Evolutionary conservation across 1,284 basidiomycete genomes (phyloP).

Genomic region (Lentinus polychrous): DNA sequence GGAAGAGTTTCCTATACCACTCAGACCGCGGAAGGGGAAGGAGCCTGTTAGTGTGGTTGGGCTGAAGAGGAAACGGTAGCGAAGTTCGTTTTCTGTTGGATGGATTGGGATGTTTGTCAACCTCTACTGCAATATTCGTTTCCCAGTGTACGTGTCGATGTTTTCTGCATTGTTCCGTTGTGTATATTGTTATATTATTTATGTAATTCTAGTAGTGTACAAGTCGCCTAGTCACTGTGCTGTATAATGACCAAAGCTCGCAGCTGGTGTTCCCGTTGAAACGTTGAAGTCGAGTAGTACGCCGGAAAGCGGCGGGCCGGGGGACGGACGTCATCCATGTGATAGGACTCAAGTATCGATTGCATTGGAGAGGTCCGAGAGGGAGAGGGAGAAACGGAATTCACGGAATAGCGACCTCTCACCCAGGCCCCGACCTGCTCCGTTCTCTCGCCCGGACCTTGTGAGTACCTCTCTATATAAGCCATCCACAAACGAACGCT

Average conservation of each 20-base stretch:
- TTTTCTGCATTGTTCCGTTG: not conserved
- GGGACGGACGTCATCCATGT: slow-evolving; percentile 6
- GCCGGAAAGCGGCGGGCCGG: not conserved
- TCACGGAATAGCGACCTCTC: slow-evolving; percentile 3
- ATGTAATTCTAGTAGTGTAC: no score
- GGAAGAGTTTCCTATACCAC: slow-evolving; percentile 55
- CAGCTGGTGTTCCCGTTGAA: no score
- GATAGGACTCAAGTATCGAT: slow-evolving; percentile 2
- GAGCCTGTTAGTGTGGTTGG: slow-evolving; percentile 40
- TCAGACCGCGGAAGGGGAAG: slow-evolving; percentile 54
- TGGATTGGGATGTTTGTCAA: slow-evolving; percentile 1
- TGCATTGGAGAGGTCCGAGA: not conserved
- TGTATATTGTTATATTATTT: slow-evolving; percentile 15
- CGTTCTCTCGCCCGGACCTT: slow-evolving; percentile 7
- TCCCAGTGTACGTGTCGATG: not conserved
- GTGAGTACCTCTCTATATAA: slow-evolving; percentile 13
- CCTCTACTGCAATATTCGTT: slow-evolving; percentile 2
- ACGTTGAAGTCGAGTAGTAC: no score
- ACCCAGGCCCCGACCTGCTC: not conserved
- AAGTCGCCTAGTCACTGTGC: not conserved
- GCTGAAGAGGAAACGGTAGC: slow-evolving; percentile 51
- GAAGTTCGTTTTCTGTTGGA: no score
- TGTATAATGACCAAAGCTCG: not conserved
- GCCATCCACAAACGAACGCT: slow-evolving; percentile 5
- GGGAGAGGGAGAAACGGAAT: slow-evolving; percentile 1